Percentiles rank a stretch among this genome's conserved stretches.
phyloP scores from a whole-genome alignment of 352 stramenopile species.

The Globisporangium emineosum region DNA sequence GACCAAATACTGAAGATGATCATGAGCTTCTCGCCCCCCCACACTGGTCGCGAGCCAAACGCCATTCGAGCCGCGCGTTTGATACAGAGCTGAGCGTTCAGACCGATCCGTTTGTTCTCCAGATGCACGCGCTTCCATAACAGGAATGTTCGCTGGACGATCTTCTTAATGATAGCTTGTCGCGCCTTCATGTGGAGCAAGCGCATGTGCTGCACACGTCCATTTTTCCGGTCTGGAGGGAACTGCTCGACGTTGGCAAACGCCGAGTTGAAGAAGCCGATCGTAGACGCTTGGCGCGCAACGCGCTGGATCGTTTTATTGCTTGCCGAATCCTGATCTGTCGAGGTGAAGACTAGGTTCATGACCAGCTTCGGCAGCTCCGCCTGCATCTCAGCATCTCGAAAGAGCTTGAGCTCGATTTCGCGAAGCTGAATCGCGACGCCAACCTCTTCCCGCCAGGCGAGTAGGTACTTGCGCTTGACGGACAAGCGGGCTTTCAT shows the following conservation, averaged over 20 bases:
- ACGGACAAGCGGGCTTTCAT: conserved; percentile 28
- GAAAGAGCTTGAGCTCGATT: conserved; percentile 65
- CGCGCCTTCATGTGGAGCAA: conserved; percentile 42
- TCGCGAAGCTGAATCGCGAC: conserved; percentile 41
- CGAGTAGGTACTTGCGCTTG: conserved; percentile 37
- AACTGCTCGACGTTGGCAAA: conserved; percentile 44
- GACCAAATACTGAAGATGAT: conserved; percentile 68
- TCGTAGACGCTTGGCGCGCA: not conserved
- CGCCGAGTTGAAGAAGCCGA: conserved; percentile 48
- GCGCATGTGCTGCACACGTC: conserved; percentile 32
- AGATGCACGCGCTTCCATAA: conserved; percentile 58
- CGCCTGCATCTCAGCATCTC: conserved; percentile 44
- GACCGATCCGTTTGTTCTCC: conserved; percentile 35
- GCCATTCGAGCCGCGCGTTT: conserved; percentile 64
- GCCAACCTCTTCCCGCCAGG: conserved; percentile 47
- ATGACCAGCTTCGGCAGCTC: conserved; percentile 54
- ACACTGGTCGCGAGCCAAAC: conserved; percentile 48
- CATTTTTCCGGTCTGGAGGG: conserved; percentile 11
- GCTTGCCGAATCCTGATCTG: conserved; percentile 29
- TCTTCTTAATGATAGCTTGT: conserved; percentile 53
- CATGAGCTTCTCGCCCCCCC: conserved; percentile 58
- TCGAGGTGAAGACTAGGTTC: conserved; percentile 71
- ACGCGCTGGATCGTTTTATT: conserved; percentile 13
- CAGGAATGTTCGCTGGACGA: conserved; percentile 64
- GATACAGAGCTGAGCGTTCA: conserved; percentile 73